These are phyloP conservation scores for Fraxinus americana DNA, from an alignment of 257 asterid genomes.

Conservation along the genomic window DNA sequence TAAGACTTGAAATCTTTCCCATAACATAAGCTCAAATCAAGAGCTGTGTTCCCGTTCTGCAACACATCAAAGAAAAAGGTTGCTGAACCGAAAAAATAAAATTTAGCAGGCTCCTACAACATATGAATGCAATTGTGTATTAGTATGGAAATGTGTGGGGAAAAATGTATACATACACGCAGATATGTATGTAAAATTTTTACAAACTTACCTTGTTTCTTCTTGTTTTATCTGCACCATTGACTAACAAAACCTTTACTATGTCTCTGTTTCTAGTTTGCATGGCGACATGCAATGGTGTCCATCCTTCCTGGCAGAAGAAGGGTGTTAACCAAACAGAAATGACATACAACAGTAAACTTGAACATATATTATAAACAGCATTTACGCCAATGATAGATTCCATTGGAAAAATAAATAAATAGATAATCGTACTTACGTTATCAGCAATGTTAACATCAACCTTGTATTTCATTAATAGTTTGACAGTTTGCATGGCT, in stretches of 20 bases:
- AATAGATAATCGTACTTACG: slow-evolving; percentile 43
- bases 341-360: neutral
- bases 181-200: too few species aligned
- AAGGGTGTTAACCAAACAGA: neutral
- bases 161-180: neutral
- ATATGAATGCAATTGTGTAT: neutral
- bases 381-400: neutral
- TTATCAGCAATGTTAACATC: slow-evolving; percentile 84
- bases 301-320: slow-evolving; percentile 80
- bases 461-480: slow-evolving; percentile 79
- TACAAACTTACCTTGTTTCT: slow-evolving; percentile 58
- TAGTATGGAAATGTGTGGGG: neutral
- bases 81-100: neutral
- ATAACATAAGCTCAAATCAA: slow-evolving; percentile 80
- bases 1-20: slow-evolving; percentile 96
- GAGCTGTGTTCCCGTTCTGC: slow-evolving; percentile 71
- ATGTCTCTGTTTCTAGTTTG: slow-evolving; percentile 87
- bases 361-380: neutral
- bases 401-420: neutral
- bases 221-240: slow-evolving; percentile 83
- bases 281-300: slow-evolving; percentile 84
- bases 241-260: slow-evolving; percentile 66
- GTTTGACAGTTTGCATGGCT: slow-evolving; percentile 81
- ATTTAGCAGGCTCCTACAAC: neutral
- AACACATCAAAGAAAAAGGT: neutral